phyloP scores from a whole-genome alignment of 257 asterid species.

The Solanum chilense region DNA sequence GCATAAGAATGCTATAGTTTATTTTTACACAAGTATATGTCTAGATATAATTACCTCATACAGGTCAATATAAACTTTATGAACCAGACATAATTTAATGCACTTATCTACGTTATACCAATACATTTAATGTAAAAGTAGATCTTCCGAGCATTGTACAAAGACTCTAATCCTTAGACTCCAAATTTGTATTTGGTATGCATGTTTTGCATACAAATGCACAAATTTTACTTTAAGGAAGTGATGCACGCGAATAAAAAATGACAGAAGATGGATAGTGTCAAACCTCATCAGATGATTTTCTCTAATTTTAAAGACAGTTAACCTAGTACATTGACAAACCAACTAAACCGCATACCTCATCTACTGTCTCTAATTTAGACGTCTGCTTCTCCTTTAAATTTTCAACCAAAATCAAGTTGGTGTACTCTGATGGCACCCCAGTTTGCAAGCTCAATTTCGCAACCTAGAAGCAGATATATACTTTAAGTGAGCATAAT shows the following conservation, averaged over 20 bases:
- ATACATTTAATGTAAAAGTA: background rate
- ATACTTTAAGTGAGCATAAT: background rate
- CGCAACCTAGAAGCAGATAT: constrained; percentile 28
- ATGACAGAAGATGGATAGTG: background rate
- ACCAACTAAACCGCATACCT: constrained; percentile 24
- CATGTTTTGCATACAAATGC: background rate
- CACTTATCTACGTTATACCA: background rate
- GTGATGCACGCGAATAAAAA: background rate
- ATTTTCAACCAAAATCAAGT: constrained; percentile 40
- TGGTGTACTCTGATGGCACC: constrained; percentile 63
- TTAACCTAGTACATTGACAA: background rate
- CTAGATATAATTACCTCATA: background rate
- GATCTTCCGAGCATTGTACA: background rate
- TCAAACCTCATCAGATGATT: background rate
- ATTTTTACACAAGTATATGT: background rate
- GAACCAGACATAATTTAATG: background rate
- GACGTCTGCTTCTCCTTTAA: constrained; percentile 21
- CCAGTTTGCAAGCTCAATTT: constrained; percentile 60
- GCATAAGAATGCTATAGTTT: background rate
- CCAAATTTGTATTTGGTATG: background rate
- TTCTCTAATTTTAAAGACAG: background rate
- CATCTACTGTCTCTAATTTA: constrained; percentile 19
- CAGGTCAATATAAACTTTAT: background rate
- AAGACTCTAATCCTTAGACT: too few relatives aligned
- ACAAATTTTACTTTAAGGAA: background rate